These are phyloP conservation scores for Dactylellina cionopaga DNA, from an alignment of 2,329 filamentous ascomycete species.

Conservation along the genomic window DNA sequence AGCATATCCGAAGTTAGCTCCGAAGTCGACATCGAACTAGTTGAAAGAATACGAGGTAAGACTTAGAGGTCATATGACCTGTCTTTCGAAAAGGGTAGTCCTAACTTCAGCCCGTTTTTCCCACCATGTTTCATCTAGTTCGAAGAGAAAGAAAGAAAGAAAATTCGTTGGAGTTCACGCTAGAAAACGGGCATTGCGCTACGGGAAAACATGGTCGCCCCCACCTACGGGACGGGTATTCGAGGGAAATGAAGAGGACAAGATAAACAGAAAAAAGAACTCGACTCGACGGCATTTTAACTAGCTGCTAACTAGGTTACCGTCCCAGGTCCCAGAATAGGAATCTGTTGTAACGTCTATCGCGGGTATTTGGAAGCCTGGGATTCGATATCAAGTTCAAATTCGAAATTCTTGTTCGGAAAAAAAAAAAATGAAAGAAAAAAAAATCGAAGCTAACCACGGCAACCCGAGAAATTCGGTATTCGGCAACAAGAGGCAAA, in stretches of 20 bases:
- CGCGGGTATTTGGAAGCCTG: neutral
- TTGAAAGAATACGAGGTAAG: slow-evolving; percentile 1
- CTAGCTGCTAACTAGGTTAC: slow-evolving; percentile 34
- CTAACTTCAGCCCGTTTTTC: neutral
- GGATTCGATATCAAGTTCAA: slow-evolving; percentile 11
- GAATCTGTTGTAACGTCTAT: slow-evolving; percentile 17
- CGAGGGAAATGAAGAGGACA: slow-evolving; percentile 16
- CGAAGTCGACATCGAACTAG: neutral
- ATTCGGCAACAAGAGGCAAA: neutral
- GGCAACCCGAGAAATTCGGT: slow-evolving; percentile 4
- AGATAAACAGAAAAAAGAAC: neutral
- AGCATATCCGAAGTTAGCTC: neutral
- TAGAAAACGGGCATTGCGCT: neutral
- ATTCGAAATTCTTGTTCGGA: neutral
- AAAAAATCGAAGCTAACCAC: neutral
- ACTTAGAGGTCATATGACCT: slow-evolving; percentile 33
- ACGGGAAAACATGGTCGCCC: neutral
- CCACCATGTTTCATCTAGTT: slow-evolving; percentile 1
- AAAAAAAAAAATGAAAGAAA: neutral
- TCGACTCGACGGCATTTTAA: slow-evolving; percentile 1
- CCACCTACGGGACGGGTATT: slow-evolving; percentile 26
- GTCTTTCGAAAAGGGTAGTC: too few relatives aligned
- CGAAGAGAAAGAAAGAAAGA: slow-evolving; percentile 14
- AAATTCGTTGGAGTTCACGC: slow-evolving; percentile 6
- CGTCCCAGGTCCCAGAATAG: slow-evolving; percentile 33